phyloP scores from a whole-genome alignment of 768 basidiomycete species.

The Trametes maxima region DNA sequence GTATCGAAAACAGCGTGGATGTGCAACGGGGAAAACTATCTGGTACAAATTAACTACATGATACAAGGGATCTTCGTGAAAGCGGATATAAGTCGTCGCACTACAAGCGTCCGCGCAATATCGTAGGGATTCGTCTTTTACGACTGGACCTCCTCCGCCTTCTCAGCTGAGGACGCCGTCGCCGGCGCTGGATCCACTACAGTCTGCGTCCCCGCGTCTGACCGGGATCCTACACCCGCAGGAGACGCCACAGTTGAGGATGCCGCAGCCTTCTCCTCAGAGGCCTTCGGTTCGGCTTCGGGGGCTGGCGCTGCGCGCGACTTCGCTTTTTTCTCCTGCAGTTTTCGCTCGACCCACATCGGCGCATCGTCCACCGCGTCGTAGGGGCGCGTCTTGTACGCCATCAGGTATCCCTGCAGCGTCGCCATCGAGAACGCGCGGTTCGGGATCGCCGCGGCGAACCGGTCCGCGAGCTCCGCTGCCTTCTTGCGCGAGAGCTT shows the following conservation, averaged over 20 bases:
- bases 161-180: too few relatives aligned
- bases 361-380: conserved; percentile 44
- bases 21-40: not conserved
- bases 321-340: conserved; percentile 12
- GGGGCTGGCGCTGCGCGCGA: not conserved
- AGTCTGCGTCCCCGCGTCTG: too few relatives aligned
- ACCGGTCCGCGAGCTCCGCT: conserved; percentile 52
- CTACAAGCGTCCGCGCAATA: too few relatives aligned
- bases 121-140: too few relatives aligned
- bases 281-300: not conserved
- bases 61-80: not conserved
- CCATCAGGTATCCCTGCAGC: conserved; percentile 67
- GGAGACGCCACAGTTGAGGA: not conserved
- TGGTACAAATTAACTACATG: conserved; percentile 4
- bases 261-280: not conserved
- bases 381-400: conserved; percentile 59
- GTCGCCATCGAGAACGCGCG: conserved; percentile 41
- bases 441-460: conserved; percentile 53
- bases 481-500: conserved; percentile 43
- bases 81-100: too few relatives aligned
- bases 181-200: too few relatives aligned
- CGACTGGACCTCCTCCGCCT: too few relatives aligned
- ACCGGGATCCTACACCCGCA: too few relatives aligned
- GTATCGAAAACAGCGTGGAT: not conserved
- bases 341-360: conserved; percentile 20